Evolutionary conservation across 192 early-diverging fungal genomes (phyloP), one percentile per base, ranked within the genome.

Genomic region (Funneliformis mosseae): DNA sequence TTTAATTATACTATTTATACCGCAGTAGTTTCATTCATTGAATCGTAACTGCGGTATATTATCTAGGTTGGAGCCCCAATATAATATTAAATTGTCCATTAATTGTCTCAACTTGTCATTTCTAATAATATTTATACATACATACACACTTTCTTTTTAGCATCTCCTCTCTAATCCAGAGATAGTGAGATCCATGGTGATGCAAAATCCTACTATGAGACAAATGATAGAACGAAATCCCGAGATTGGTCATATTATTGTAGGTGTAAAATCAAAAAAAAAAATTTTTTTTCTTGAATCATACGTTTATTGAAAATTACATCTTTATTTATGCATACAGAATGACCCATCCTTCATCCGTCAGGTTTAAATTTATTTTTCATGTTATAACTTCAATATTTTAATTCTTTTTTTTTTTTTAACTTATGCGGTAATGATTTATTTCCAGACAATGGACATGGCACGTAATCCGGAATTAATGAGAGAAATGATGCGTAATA

Each of bases 401-500:
- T 8, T 50, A 8, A 21, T 45, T 25, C 18, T 46, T 42, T 23
- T 72, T 21, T 55, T 50, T 74, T 18, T 16, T 5, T n/a, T n/a
- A n/a, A 43, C 9, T 74, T 73, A 45, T 43, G 16, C 21, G 18
- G 50, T 16, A 69, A n/a, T 73, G 42, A 7, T 23, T 50, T 25
- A 41, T 4, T 50, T 74, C 74, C 62, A 86, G 85, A 84, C 85
- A 62, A 62, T 86, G 77, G 85, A 86, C 60, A 86, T 86, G 81
- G 85, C 85, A 28, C 66, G 89, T 63, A 92, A 92, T 69, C 91
- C 91, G 11, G 88, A 89, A 66, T 75, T 90, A 25, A 88, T 92
- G 90, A 86, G 88, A 69, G 88, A 92, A 76, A 87, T 87, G 78
- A 85, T 88, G 75, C 74, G 91, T 68, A 92, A 91, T 83, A 90